Percentiles rank a stretch among this genome's conserved stretches.
Evolutionary conservation across 2,329 filamentous ascomycete species (phyloP).

Genomic region (Byssothecium circinans): DNA sequence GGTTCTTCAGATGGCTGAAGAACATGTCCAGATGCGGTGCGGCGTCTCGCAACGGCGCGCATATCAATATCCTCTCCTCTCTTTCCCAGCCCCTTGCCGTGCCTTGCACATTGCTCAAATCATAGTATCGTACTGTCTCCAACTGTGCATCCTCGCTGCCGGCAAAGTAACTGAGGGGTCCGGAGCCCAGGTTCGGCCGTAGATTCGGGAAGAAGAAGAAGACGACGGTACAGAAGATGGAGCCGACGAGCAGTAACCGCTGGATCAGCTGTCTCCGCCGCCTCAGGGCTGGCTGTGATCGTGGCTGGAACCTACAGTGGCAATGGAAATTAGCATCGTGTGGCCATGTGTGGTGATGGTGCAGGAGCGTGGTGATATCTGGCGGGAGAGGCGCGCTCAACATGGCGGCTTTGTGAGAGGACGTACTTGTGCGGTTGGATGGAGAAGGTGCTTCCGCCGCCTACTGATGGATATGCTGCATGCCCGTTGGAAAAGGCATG

Average conservation of each 20-base stretch:
- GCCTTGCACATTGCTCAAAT: conserved; percentile 87
- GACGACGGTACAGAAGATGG: conserved; percentile 61
- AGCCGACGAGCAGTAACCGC: conserved; percentile 63
- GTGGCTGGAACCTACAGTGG: conserved; percentile 74
- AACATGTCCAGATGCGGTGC: conserved; percentile 94
- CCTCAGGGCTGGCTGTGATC: conserved; percentile 71
- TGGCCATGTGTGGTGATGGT: conserved; percentile 18
- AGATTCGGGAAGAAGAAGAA: conserved; percentile 78
- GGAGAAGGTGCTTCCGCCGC: conserved; percentile 71
- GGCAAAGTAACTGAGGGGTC: conserved; percentile 70
- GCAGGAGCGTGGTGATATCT: conserved; percentile 19
- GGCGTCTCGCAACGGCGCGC: conserved; percentile 91
- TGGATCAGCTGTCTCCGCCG: conserved; percentile 73
- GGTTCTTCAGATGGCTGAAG: conserved; percentile 94
- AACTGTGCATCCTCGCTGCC: conserved; percentile 72
- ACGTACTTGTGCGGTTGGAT: conserved; percentile 85
- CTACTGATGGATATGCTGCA: conserved; percentile 65
- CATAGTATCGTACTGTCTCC: conserved; percentile 96
- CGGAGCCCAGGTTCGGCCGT: conserved; percentile 61
- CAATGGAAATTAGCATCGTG: conserved; percentile 37
- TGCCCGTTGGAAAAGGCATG: conserved; percentile 83
- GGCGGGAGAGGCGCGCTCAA: conserved; percentile 21
- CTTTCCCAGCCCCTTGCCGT: conserved; percentile 93
- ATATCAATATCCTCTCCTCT: conserved; percentile 92
- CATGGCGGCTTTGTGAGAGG: conserved; percentile 20